Evolutionary conservation across 768 basidiomycete species (phyloP), one percentile per base, ranked within the genome.

Genomic region (Mycena leptocephala): DNA sequence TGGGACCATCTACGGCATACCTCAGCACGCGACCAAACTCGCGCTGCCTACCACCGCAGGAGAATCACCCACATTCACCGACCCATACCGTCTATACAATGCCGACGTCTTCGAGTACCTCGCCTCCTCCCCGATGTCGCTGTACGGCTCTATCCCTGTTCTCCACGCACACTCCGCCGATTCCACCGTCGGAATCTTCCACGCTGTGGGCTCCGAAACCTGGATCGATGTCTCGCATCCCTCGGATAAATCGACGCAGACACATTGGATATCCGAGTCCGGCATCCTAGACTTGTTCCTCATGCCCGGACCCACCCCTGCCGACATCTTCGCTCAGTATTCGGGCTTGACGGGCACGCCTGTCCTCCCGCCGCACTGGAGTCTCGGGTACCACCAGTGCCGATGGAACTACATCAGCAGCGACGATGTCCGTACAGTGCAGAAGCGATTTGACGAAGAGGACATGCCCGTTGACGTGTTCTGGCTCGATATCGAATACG

Each of bases 231-330:
- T 99, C 37, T 92, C 89, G 6, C 96, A 95, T 81, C 84, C 92
- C 6, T 86, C 90, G 3, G 86, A 89, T 13, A 92, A 88, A 76
- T 94, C 95, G 10, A 95, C 95, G 0, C 89, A 94, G 77, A 97
- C 98, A 0, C 98, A 99, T 82, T 99, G 98, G 98, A 93, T 99
- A 76, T 97, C 97, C 9, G 98, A 99, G 84, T 97, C 96, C 5
- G 98, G 98, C 55, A 97, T 99, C 75, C 90, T 99, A 66, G 98
- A 99, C 83, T 83, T 98, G 13, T 96, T 99, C 87, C 88, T 99
- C 79, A 91, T 99, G 70, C 97, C 98, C 5, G 98, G 98, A 8
- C 97, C 98, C 1, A 93, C 94, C 0, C 93, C 96, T 13, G 86
- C 90, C 10, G 93, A 95, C 3, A 88, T 99, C 37, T 97, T 99